A percentile compares a stretch with the other conserved stretches of the same genome.
Evolutionary conservation across 306 rosid species (phyloP).

Genomic region (Ochetophila trinervis): DNA sequence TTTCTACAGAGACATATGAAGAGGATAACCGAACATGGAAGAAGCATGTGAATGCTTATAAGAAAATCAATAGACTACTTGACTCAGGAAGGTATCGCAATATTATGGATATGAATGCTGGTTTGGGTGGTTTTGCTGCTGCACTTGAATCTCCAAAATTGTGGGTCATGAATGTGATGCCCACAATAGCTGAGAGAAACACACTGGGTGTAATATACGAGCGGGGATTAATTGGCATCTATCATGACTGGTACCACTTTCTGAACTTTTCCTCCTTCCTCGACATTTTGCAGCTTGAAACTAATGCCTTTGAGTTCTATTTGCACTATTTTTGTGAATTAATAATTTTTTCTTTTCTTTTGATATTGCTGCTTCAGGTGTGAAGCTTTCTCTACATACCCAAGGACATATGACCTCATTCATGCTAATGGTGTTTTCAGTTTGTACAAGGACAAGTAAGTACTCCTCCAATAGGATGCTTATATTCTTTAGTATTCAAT

Average conservation of each 20-base stretch:
- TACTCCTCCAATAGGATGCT: conserved; percentile 11
- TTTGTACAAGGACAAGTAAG: conserved; percentile 80
- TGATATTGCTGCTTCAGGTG: conserved; percentile 55
- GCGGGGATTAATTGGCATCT: conserved; percentile 86
- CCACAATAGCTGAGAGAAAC: conserved; percentile 74
- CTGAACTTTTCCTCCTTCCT: conserved; percentile 17
- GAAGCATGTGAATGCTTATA: conserved; percentile 83
- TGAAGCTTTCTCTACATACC: conserved; percentile 90
- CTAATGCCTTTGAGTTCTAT: conserved; percentile 6
- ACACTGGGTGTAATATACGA: conserved; percentile 72
- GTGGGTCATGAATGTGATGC: conserved; percentile 96
- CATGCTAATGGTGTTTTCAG: conserved; percentile 80
- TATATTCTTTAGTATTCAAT: conserved; percentile 9
- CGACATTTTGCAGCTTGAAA: conserved; percentile 13
- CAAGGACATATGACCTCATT: conserved; percentile 96
- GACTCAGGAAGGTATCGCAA: conserved; percentile 94
- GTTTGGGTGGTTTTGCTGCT: conserved; percentile 89
- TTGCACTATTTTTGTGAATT: not conserved
- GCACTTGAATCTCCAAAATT: conserved; percentile 71
- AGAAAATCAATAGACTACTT: conserved; percentile 61
- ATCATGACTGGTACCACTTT: conserved; percentile 77
- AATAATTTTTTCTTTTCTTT: conserved; percentile 6
- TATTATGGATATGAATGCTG: conserved; percentile 96
- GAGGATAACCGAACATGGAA: conserved; percentile 77
- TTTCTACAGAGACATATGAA: conserved; percentile 52